A percentile compares a stretch with the other conserved stretches of the same genome.
Evolutionary conservation across 306 rosid genomes (phyloP).

Genomic region (Glycine soja): DNA sequence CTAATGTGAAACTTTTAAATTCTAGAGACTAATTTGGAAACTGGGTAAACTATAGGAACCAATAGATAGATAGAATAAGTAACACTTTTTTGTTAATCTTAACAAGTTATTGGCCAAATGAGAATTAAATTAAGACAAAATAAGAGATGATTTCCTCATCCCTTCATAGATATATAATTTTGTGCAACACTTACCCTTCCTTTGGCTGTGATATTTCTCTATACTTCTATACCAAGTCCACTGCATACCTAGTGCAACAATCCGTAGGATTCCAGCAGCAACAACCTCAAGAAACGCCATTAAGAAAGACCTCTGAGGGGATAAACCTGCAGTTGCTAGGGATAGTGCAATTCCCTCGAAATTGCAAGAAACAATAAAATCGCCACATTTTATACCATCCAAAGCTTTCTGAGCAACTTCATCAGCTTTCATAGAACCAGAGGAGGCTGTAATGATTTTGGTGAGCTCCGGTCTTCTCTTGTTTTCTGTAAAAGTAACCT

Average conservation of each 20-base stretch:
- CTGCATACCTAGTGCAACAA: slow-evolving; percentile 72
- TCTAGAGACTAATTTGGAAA: slow-evolving; percentile 3
- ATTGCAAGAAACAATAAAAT: slow-evolving; percentile 80
- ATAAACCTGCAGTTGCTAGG: slow-evolving; percentile 79
- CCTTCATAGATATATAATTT: slow-evolving; percentile 22
- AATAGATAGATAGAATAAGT: slow-evolving; percentile 3
- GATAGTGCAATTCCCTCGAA: slow-evolving; percentile 73
- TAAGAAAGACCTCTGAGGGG: slow-evolving; percentile 84
- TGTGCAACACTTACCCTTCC: slow-evolving; percentile 54
- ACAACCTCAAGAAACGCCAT: slow-evolving; percentile 88
- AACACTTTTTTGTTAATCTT: not conserved
- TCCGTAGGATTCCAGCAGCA: slow-evolving; percentile 62
- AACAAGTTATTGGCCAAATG: slow-evolving; percentile 11
- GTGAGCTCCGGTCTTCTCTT: slow-evolving; percentile 80
- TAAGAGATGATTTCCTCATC: slow-evolving; percentile 18
- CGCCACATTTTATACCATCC: slow-evolving; percentile 77
- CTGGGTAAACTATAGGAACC: slow-evolving; percentile 2
- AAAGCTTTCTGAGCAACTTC: slow-evolving; percentile 83
- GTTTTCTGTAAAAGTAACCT: slow-evolving; percentile 58
- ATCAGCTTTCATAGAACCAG: slow-evolving; percentile 82
- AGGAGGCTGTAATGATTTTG: slow-evolving; percentile 68
- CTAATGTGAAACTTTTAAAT: not conserved
- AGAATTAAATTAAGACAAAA: not conserved
- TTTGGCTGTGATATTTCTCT: slow-evolving; percentile 71
- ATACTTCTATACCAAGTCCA: slow-evolving; percentile 84